Evolutionary conservation across 1,284 basidiomycete genomes (phyloP), one percentile per base, ranked within the genome.

Genomic region (Heterobasidion occidentale): DNA sequence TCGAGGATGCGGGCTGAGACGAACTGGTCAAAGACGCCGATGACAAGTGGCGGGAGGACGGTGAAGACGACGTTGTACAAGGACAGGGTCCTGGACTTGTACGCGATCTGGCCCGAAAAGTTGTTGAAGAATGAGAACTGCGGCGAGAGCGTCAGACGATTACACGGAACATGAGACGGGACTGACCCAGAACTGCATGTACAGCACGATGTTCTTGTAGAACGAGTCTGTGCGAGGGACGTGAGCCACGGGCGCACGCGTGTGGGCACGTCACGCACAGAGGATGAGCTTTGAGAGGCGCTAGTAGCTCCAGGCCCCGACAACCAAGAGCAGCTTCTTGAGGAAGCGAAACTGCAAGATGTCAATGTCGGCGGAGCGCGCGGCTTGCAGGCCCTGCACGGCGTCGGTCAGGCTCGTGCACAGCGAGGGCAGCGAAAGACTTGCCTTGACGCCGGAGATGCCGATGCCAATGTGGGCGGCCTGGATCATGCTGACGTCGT

Each of bases 281-380:
- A 99, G 77, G 67, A 99, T 94, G 60, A 99, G 82, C 70, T 98
- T 99, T 35, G 93, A 95, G 59, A 99, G 70, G 20, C 97, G 81
- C 59, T 93, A 88, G 70, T 99, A 99, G 71, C 93, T 97, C 97
- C 97, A 99, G 3, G 94, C 89, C 20, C 97, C 97, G 68, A 99
- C 97, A 2, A 99, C 97, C 12, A 99, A 84, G 14, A 99, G 72
- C 44, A 99, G 73, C 72, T 99, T 99, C 72, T 94, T 94, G 61
- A 99, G 75, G 72, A 81, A 99, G n/a, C 95, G 80, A 78, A 99
- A 99, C 69, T 99, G 97, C 9, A 93, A 96, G 62, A 99, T 99
- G 1, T 97, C 92, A 27, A 99, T 88, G 70, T 99, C 96, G 15
- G 97, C 93, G 12, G 93, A 94, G 52, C 96, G 84, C 45, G 97